Evolutionary conservation across 2,329 filamentous ascomycete species (phyloP), one percentile per base, ranked within the genome.

Genomic region (Cercospora nicotianae): DNA sequence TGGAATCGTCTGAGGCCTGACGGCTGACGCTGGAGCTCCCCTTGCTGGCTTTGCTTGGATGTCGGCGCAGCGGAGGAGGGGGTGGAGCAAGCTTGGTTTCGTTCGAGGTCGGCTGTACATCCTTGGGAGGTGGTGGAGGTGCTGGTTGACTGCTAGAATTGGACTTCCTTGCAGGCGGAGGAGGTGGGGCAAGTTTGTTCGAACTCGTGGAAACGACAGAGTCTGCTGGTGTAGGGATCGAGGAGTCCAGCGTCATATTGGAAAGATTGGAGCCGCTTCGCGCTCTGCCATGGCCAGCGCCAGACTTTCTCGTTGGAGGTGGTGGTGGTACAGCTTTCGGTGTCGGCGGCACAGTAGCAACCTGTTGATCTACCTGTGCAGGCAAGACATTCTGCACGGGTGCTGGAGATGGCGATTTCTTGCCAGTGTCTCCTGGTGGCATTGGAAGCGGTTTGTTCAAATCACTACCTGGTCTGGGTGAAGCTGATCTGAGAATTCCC

Each of bases 381-480:
- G 69, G 69, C 18, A 55, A 60, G 45, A 23, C 10, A 23, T 64
- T 67, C 20, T 64, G 65, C 7, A 45, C 26, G 9, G 66, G 59
- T 7, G 63, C 55, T 12, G 39, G 16, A 12, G 64, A 63, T 51
- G 61, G 48, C 42, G 39, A 5, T 31, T 33, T 31, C 23, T 51
- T 20, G 10, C 59, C 36, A 36, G 61, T 20, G 20, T 59, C 60
- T 39, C 64, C 60, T 18, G 75, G 74, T 28, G 75, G 74, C 42
- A 66, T 68, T 57, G 76, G 87, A 5, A 90, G 81, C 1, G 88
- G 87, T 72, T 90, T 90, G 77, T 89, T 88, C 30, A 87, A 77
- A 73, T 88, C 85, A 13, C 84, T 83, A 3, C 79, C 74, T 12
- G 80, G 79, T 16, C 78, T 78, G 30, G 66, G 76, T 20, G 78